Conservation (phyloP, 192 early-diverging fungal species). For the Coemansia sp. region DNA sequence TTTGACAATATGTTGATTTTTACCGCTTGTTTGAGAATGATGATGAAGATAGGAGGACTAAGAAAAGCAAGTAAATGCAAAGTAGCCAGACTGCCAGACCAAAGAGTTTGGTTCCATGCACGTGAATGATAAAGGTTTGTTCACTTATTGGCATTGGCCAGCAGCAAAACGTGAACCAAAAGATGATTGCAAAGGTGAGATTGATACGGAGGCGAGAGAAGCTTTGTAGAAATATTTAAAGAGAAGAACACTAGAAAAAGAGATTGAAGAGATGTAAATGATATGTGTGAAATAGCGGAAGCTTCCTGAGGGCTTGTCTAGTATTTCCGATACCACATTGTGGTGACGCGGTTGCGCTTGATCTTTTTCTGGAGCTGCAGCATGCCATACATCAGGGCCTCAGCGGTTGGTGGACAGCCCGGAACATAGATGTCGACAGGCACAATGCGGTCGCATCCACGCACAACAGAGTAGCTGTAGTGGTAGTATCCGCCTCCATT, state of each 20-base stretch:
- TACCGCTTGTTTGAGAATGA: too few species aligned
- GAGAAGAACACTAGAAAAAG: not conserved
- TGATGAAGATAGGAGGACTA: not conserved
- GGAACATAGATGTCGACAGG: conserved; percentile 96
- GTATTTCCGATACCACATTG: conserved; percentile 80
- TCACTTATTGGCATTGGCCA: too few species aligned
- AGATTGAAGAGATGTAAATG: not conserved
- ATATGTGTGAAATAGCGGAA: not conserved
- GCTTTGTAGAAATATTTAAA: not conserved
- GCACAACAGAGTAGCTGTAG: conserved; percentile 94
- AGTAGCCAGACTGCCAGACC: not conserved
- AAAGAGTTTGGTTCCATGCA: conserved; percentile 1
- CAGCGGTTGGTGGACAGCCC: conserved; percentile 95
- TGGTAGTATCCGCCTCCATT: conserved; percentile 99
- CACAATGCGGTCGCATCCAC: conserved; percentile 95
- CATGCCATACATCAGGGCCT: conserved; percentile 95
- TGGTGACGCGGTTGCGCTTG: conserved; percentile 72
- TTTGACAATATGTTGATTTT: too few species aligned
- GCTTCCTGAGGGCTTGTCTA: conserved; percentile 4
- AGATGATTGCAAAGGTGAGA: too few species aligned
- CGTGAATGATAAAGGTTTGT: not conserved
- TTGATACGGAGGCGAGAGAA: too few species aligned
- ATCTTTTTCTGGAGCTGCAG: conserved; percentile 99
- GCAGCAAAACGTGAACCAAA: too few species aligned
- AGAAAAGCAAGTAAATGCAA: conserved; percentile 5